Conservation (phyloP, 1,284 basidiomycete species). For the Leccinum pachyderme region DNA sequence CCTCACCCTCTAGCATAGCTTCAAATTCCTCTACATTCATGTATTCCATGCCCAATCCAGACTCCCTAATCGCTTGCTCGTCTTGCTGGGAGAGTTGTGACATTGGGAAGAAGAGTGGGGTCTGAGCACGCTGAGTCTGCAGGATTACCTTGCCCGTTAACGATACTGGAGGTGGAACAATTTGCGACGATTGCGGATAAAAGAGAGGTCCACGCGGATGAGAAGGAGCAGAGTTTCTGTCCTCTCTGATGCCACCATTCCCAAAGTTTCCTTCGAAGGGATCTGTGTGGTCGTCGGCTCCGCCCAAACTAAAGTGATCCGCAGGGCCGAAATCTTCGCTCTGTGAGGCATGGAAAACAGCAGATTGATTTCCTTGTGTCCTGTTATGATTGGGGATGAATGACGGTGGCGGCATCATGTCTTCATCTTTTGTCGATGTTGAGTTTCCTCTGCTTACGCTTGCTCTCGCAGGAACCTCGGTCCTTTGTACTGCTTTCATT, state of each 20-base stretch:
- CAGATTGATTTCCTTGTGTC: slow-evolving; percentile 7
- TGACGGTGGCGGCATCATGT: slow-evolving; percentile 33
- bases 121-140: slow-evolving; percentile 28
- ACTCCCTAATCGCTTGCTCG: slow-evolving; percentile 48
- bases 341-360: slow-evolving; percentile 18
- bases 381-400: slow-evolving; percentile 16
- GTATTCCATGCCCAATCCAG: slow-evolving; percentile 61
- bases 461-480: slow-evolving; percentile 34
- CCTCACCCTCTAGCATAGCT: slow-evolving; percentile 64
- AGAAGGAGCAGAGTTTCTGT: background rate
- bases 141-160: slow-evolving; percentile 38
- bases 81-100: slow-evolving; percentile 60
- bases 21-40: slow-evolving; percentile 64
- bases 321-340: slow-evolving; percentile 14
- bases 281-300: slow-evolving; percentile 2
- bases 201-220: slow-evolving; percentile 24
- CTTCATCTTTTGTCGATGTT: slow-evolving; percentile 13
- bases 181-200: slow-evolving; percentile 27
- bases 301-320: slow-evolving; percentile 9
- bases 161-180: slow-evolving; percentile 36
- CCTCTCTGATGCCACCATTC: background rate
- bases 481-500: slow-evolving; percentile 57
- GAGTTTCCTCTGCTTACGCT: slow-evolving; percentile 17
- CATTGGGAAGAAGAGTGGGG: slow-evolving; percentile 63
- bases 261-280: background rate